Evolutionary conservation across 2,329 filamentous ascomycete genomes (phyloP).

Genomic region (Aspergillus sp.): DNA sequence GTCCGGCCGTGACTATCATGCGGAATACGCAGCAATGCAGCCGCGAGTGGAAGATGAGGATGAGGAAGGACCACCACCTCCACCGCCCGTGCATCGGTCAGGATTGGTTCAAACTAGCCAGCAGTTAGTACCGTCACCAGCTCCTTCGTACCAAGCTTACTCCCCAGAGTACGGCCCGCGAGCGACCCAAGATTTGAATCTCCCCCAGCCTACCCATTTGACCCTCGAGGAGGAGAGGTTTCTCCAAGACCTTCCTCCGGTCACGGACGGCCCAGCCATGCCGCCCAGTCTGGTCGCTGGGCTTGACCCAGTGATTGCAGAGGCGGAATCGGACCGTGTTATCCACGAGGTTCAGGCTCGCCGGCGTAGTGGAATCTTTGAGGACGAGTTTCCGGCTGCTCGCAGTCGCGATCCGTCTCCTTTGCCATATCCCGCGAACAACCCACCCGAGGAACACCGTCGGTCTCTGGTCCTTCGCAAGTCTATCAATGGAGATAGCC

Average conservation of each 20-base stretch:
- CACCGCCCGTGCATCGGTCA: constrained; percentile 42
- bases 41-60: constrained; percentile 53
- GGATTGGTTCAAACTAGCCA: constrained; percentile 33
- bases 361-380: constrained; percentile 32
- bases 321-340: constrained; percentile 35
- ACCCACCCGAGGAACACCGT: constrained; percentile 33
- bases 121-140: constrained; percentile 29
- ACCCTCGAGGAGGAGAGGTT: constrained; percentile 24
- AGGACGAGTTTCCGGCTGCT: constrained; percentile 33
- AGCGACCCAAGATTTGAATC: constrained; percentile 27
- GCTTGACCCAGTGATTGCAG: constrained; percentile 39
- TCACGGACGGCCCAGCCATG: constrained; percentile 35
- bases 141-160: constrained; percentile 33
- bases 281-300: constrained; percentile 49
- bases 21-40: constrained; percentile 51
- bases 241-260: constrained; percentile 29
- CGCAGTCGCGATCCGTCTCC: constrained; percentile 28
- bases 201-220: constrained; percentile 32
- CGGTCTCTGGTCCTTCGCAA: constrained; percentile 25
- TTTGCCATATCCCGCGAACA: constrained; percentile 34
- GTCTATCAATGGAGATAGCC: constrained; percentile 30
- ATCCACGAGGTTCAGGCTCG: constrained; percentile 33
- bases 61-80: constrained; percentile 42
- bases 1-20: constrained; percentile 36
- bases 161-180: constrained; percentile 33